Conservation (phyloP, 2,329 filamentous ascomycete genomes). For the Boeremia exigua region DNA sequence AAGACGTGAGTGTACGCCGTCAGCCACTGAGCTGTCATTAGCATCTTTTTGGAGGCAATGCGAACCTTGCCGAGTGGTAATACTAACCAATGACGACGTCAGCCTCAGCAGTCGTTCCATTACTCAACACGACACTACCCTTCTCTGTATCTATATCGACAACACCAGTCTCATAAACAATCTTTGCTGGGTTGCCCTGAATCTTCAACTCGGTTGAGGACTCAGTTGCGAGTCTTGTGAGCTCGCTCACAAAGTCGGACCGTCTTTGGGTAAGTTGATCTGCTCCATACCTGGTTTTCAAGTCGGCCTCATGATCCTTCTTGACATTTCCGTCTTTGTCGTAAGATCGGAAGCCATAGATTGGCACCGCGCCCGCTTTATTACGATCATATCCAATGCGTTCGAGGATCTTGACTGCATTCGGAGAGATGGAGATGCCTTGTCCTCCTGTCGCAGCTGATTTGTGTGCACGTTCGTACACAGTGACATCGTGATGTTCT, state of each 20-base stretch:
- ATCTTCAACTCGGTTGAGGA: neutral
- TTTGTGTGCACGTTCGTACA: slow-evolving; percentile 9
- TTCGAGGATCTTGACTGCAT: slow-evolving; percentile 16
- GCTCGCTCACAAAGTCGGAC: slow-evolving; percentile 13
- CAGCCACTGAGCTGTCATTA: slow-evolving; percentile 10
- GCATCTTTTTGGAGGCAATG: neutral
- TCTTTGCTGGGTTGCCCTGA: neutral
- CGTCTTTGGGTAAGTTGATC: slow-evolving; percentile 9
- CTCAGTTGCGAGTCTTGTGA: slow-evolving; percentile 9
- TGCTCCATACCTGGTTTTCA: slow-evolving; percentile 11
- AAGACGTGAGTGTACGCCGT: slow-evolving; percentile 14
- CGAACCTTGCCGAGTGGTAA: neutral
- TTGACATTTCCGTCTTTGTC: slow-evolving; percentile 1
- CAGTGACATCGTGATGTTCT: slow-evolving; percentile 11
- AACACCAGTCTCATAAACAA: neutral
- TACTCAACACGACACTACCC: slow-evolving; percentile 2
- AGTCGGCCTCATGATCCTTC: slow-evolving; percentile 3
- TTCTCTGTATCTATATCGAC: neutral
- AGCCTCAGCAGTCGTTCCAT: slow-evolving; percentile 5
- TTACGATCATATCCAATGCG: slow-evolving; percentile 1
- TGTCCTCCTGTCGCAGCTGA: slow-evolving; percentile 5
- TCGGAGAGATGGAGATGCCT: slow-evolving; percentile 13
- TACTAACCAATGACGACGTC: slow-evolving; percentile 14
- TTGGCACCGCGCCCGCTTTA: slow-evolving; percentile 2
- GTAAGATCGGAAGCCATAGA: slow-evolving; percentile 6